phyloP scores from a whole-genome alignment of 345 rosid genomes.

The Gossypium arboreum region DNA sequence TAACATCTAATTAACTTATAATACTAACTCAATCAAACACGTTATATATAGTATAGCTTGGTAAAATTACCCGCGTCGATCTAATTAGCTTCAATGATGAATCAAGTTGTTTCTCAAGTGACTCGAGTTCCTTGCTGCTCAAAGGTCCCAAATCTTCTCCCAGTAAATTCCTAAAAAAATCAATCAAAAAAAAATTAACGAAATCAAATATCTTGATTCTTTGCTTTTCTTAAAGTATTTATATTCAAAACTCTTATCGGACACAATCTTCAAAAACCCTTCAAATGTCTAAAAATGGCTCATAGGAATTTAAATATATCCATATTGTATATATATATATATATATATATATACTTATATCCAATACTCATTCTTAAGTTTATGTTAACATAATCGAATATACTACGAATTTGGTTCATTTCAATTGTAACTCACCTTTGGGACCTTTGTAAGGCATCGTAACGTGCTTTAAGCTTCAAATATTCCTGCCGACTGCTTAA shows the following conservation, averaged over 20 bases:
- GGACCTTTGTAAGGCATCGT: constrained; percentile 74
- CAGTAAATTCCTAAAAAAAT: constrained; percentile 54
- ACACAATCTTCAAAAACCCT: neutral
- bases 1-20: too few relatives aligned
- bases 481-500: constrained; percentile 89
- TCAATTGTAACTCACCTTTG: constrained; percentile 49
- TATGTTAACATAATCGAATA: neutral
- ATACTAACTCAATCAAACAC: too few relatives aligned
- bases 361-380: neutral
- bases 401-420: neutral
- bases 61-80: constrained; percentile 58
- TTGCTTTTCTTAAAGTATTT: neutral
- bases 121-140: constrained; percentile 81
- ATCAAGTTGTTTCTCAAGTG: constrained; percentile 95
- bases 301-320: neutral
- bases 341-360: neutral
- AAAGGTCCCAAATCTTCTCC: constrained; percentile 94
- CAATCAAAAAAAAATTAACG: neutral
- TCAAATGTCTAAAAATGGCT: too few relatives aligned
- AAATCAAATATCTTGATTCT: neutral
- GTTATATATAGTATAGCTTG: too few relatives aligned
- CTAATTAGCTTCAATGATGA: constrained; percentile 84
- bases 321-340: neutral
- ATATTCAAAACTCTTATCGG: neutral
- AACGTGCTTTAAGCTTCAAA: constrained; percentile 87